Evolutionary conservation across 2,329 filamentous ascomycete genomes (phyloP), one percentile per base, ranked within the genome.

Genomic region (Talaromyces funiculosus): DNA sequence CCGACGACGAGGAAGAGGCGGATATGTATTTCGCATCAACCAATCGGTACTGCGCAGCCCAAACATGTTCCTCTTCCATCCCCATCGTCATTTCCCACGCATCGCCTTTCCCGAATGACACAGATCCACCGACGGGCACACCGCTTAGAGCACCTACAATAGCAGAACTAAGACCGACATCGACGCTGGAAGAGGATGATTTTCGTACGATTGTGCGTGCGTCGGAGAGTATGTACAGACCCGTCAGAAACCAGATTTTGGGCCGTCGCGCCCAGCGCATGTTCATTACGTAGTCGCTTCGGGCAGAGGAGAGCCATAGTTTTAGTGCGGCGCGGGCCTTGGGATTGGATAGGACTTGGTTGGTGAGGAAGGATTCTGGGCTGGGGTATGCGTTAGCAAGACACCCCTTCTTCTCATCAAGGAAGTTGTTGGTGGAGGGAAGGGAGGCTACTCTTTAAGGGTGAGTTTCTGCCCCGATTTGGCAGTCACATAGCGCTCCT

Each of bases 31-130:
- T 61, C 6, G 65, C 67, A 59, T 69, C 67, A 3, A 69, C 26
- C 18, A 69, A 45, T 4, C 67, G 67, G 53, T 62, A 69, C 60
- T 69, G 67, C 29, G 65, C 67, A 18, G 67, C 67, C 67, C 67
- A 69, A 9, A 69, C 67, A 64, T 69, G 67, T 16, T 63, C 65
- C 24, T 68, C 67, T 29, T 64, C 43, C 31, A 68, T 62, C 18
- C 67, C 64, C 66, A 67, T 65, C 2, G 64, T 43, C 63, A 69
- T 54, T 20, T 68, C 63, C 67, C 67, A 69, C 22, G 61, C 57
- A 18, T 60, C 64, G 3, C 63, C 67, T 4, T 62, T 37, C 2
- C 67, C 66, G 18, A 68, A 43, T 29, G 61, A 67, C n/a, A 69
- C 61, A 8, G 64, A 67, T 6, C 62, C 67, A 20, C 67, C 67